These are phyloP conservation scores for Paratinospora sagittata DNA, from an alignment of 164 flowering plant species.

Conservation along the genomic window DNA sequence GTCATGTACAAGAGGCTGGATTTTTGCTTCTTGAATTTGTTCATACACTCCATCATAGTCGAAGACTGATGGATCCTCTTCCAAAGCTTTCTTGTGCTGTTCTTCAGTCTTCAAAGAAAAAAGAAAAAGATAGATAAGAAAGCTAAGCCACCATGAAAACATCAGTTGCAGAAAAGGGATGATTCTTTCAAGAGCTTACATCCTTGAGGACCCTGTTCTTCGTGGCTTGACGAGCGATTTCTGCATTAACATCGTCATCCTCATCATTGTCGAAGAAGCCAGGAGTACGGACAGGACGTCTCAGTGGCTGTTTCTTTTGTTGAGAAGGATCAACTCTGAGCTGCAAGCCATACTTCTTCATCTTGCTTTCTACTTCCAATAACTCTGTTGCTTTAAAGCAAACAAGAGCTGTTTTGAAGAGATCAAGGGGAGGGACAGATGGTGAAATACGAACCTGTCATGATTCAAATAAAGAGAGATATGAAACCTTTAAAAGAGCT, in stretches of 20 bases:
- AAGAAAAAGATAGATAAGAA: not conserved
- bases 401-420: not conserved
- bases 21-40: slow-evolving; percentile 61
- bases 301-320: slow-evolving; percentile 38
- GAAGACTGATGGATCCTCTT: slow-evolving; percentile 83
- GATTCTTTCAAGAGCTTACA: slow-evolving; percentile 27
- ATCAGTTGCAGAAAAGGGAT: too few species aligned
- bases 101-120: slow-evolving; percentile 59
- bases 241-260: slow-evolving; percentile 67
- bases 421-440: not conserved
- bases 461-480: not conserved
- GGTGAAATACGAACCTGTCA: not conserved
- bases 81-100: slow-evolving; percentile 85
- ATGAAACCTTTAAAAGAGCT: not conserved
- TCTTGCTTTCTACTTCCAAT: slow-evolving; percentile 12
- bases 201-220: slow-evolving; percentile 69
- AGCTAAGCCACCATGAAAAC: not conserved
- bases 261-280: slow-evolving; percentile 39
- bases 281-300: slow-evolving; percentile 43
- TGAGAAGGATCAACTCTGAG: slow-evolving; percentile 55
- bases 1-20: slow-evolving; percentile 46
- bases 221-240: slow-evolving; percentile 74
- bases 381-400: not conserved
- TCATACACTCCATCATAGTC: slow-evolving; percentile 95
- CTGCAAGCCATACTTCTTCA: slow-evolving; percentile 74